Conservation (phyloP, 1,139 yeast genomes). For the Suhomyces panamericanus region DNA sequence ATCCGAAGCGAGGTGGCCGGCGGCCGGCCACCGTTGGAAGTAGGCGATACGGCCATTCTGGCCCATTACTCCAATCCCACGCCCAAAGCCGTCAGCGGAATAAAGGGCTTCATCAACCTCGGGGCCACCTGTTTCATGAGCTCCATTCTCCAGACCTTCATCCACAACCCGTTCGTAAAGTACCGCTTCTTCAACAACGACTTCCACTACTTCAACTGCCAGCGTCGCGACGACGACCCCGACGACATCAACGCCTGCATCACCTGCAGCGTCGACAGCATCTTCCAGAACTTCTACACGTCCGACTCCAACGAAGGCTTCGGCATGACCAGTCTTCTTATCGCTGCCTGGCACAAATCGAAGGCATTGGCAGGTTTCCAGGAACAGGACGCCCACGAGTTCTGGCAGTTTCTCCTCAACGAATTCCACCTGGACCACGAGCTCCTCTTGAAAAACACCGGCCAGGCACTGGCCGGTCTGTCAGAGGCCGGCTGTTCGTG, state of each 20-base stretch:
- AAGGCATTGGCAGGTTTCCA: slow-evolving; percentile 88
- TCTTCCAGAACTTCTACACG: slow-evolving; percentile 66
- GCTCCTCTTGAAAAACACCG: slow-evolving; percentile 22
- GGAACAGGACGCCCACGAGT: slow-evolving; percentile 98
- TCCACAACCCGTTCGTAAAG: slow-evolving; percentile 86
- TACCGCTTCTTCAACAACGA: slow-evolving; percentile 75
- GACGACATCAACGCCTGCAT: slow-evolving; percentile 58
- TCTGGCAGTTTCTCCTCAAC: slow-evolving; percentile 85
- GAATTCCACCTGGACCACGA: slow-evolving; percentile 68
- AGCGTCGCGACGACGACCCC: slow-evolving; percentile 25
- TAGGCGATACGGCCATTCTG: slow-evolving; percentile 4
- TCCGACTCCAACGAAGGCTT: slow-evolving; percentile 58
- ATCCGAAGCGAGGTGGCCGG: slow-evolving; percentile 41
- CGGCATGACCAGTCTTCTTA: slow-evolving; percentile 71
- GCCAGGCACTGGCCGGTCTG: slow-evolving; percentile 2
- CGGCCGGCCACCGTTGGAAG: background rate
- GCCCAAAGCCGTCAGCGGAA: slow-evolving; percentile 65
- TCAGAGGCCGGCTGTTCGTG: slow-evolving; percentile 56
- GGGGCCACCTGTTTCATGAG: slow-evolving; percentile 98
- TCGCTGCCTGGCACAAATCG: slow-evolving; percentile 83
- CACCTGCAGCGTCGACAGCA: slow-evolving; percentile 79
- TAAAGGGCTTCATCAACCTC: slow-evolving; percentile 86
- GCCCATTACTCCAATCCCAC: slow-evolving; percentile 47
- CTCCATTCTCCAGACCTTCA: slow-evolving; percentile 77
- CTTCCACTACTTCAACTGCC: slow-evolving; percentile 45